Conservation (phyloP, 352 stramenopile species). For the Globisporangium recalcitrans region DNA sequence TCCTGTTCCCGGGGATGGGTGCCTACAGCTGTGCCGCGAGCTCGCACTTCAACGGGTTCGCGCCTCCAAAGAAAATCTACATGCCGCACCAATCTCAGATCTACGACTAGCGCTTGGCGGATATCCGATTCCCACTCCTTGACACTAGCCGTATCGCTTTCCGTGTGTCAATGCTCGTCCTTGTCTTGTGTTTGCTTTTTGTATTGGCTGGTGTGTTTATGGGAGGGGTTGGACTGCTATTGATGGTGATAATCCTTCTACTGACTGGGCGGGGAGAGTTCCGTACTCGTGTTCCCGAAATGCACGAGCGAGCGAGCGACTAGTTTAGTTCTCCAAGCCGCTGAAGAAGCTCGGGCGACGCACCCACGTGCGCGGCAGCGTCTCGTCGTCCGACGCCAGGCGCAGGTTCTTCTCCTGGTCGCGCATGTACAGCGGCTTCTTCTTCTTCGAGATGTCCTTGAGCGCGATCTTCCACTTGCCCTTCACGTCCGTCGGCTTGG, state of each 20-base stretch:
- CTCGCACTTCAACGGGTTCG: conserved; percentile 92
- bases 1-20: conserved; percentile 95
- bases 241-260: conserved; percentile 15
- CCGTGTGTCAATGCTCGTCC: no score
- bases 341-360: conserved; percentile 67
- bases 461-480: conserved; percentile 73
- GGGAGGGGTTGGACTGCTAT: not conserved
- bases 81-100: not conserved
- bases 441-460: conserved; percentile 81
- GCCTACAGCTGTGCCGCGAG: conserved; percentile 90
- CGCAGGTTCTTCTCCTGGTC: conserved; percentile 50
- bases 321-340: conserved; percentile 48
- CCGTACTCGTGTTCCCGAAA: not conserved
- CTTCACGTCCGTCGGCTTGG: conserved; percentile 52
- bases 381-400: conserved; percentile 69
- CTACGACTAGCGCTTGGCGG: not conserved
- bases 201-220: conserved; percentile 9
- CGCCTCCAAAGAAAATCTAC: conserved; percentile 88
- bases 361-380: conserved; percentile 78
- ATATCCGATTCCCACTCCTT: no score
- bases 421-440: conserved; percentile 69
- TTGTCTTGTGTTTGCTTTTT: conserved; percentile 1
- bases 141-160: no score
- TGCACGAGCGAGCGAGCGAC: not conserved
- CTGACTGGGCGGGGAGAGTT: conserved; percentile 2